These are phyloP conservation scores for Tubosaeta sp. DNA, from an alignment of 768 basidiomycete genomes.

Conservation along the genomic window DNA sequence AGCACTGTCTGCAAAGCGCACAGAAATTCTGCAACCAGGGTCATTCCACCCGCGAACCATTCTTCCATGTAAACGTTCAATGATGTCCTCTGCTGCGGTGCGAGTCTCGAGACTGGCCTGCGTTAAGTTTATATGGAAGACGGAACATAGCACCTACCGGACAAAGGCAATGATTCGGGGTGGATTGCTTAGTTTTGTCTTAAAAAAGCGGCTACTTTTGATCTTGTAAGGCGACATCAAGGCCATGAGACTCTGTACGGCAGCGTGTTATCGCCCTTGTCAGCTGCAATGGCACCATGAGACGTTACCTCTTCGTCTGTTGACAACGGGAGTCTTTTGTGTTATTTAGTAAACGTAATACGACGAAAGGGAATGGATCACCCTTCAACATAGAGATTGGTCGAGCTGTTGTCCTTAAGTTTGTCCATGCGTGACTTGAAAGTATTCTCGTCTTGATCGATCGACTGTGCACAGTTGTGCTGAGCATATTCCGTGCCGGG, in stretches of 20 bases:
- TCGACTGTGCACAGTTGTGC: conserved; percentile 17
- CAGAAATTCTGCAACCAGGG: conserved; percentile 69
- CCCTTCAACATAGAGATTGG: conserved; percentile 82
- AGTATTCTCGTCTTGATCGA: conserved; percentile 34
- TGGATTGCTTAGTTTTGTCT: conserved; percentile 70
- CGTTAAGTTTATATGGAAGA: neutral
- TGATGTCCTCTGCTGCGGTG: conserved; percentile 67
- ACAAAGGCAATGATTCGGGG: conserved; percentile 81
- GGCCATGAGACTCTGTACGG: conserved; percentile 51
- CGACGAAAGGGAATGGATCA: conserved; percentile 20
- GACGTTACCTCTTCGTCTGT: conserved; percentile 56
- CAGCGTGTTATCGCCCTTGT: neutral
- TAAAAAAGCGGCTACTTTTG: conserved; percentile 75
- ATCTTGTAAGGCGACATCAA: conserved; percentile 70
- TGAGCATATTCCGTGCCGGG: conserved; percentile 67
- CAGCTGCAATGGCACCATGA: neutral
- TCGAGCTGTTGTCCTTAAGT: conserved; percentile 59
- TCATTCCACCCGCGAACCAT: conserved; percentile 81
- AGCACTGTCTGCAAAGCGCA: conserved; percentile 72
- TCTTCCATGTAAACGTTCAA: conserved; percentile 73
- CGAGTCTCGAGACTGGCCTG: conserved; percentile 61
- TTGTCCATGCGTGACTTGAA: conserved; percentile 83
- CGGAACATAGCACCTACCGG: conserved; percentile 42
- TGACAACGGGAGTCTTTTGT: conserved; percentile 56
- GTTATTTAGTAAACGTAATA: neutral